Base-by-base conservation (phyloP, 495 filamentous ascomycete species). In the Tricharina praecox region DNA sequence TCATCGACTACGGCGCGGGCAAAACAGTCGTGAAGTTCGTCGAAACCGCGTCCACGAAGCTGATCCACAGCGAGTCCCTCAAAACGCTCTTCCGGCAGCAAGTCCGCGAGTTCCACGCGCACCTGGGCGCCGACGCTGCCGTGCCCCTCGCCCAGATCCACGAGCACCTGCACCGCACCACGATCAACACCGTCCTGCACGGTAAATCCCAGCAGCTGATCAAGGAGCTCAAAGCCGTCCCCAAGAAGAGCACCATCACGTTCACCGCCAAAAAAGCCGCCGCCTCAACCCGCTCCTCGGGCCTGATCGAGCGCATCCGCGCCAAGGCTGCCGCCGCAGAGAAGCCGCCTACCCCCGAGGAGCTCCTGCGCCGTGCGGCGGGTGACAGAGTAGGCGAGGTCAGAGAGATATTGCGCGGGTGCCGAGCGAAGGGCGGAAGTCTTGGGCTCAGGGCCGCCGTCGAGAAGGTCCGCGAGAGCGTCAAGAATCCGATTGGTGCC, bases 301-400 rank as follows among this genome's bases (percentile, higher is more conserved):
- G 42, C 3, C 50, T 59, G 9, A 44, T 58, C 16, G 48, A 58
- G 9, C 50, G 56, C 24, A 58, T 59, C 23, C 54, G 56, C 3
- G 56, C 56, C 3, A 59, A 59, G 45, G 56, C 56, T 11, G 56
- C 51, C 8, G 35, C 52, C 1, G 56, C 56, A 10, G 56, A 38
- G 11, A 32, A 24, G 15, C 50, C 54, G 3, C 56, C 50, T 8
- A 38, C 54, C 8, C 47, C 42, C 7, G 56, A 58, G 32, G 47
- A 57, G 20, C 48, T 49, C 23, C 42, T 37, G n/a, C 47, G 43
- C 11, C 33, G 34, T 11, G 54, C 56, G 3, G 56, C 56, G n/a
- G 41, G 42, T 8, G 55, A 52, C 10, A 45, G 56, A 4, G 30
- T 58, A 25, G 37, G 45, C 18, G 56, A 59, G 45, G 47, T 59